A percentile compares a stretch with the other conserved stretches of the same genome.
Conservation (phyloP, 495 filamentous ascomycete genomes). For the Hyaloscypha bicolor region DNA sequence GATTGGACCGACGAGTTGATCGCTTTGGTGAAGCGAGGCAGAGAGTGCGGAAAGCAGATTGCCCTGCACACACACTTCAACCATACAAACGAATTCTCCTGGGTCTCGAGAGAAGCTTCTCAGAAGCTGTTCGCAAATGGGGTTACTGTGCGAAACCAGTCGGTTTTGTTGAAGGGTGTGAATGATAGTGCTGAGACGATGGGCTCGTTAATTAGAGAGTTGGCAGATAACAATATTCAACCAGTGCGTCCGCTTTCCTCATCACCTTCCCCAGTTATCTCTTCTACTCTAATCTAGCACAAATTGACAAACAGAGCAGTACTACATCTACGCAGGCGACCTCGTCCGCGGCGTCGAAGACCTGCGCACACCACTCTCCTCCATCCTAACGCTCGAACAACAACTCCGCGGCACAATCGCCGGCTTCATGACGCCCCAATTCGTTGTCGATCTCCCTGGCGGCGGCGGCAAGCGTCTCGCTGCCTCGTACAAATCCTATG, state of each 20-base stretch:
- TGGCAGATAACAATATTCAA: conserved; percentile 56
- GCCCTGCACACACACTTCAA: conserved; percentile 66
- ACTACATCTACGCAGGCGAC: conserved; percentile 42
- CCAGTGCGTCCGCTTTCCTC: conserved; percentile 44
- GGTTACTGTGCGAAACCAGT: conserved; percentile 53
- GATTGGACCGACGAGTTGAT: conserved; percentile 54
- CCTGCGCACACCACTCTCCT: conserved; percentile 59
- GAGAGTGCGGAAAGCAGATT: conserved; percentile 54
- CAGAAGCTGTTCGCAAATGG: conserved; percentile 50
- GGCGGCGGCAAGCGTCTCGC: conserved; percentile 63
- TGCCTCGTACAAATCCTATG: conserved; percentile 50
- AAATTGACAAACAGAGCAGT: conserved; percentile 15
- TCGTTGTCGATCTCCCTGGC: conserved; percentile 62
- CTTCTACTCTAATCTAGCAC: conserved; percentile 1
- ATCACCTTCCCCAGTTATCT: too few species aligned
- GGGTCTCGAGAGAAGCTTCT: conserved; percentile 55
- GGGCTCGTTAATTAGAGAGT: conserved; percentile 48
- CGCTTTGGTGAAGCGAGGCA: conserved; percentile 47
- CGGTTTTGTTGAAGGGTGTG: conserved; percentile 55
- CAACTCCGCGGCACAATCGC: conserved; percentile 57
- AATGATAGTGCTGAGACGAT: conserved; percentile 58
- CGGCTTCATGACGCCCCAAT: conserved; percentile 60
- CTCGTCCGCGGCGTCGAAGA: conserved; percentile 60
- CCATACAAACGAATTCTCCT: conserved; percentile 59
- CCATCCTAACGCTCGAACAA: conserved; percentile 56